These are phyloP conservation scores for Populus simonii DNA, from an alignment of 345 rosid genomes.

Conservation along the genomic window DNA sequence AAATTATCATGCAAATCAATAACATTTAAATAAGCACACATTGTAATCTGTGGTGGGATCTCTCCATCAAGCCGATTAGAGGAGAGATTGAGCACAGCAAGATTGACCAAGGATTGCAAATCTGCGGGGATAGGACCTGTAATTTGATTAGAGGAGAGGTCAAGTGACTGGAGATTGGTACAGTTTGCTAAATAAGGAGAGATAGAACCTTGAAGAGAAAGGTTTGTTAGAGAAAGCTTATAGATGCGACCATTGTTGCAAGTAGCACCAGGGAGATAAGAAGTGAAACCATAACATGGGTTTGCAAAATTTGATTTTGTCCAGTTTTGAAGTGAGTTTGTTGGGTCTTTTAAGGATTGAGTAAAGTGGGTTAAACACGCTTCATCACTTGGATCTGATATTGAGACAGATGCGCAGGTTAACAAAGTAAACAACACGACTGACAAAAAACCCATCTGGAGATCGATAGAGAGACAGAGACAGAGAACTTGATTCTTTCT, in stretches of 20 bases:
- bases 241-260: conserved; percentile 94
- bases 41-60: conserved; percentile 73
- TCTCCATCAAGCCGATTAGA: conserved; percentile 67
- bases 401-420: conserved; percentile 28
- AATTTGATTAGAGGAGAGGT: conserved; percentile 77
- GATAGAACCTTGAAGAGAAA: conserved; percentile 72
- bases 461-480: conserved; percentile 3
- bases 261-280: conserved; percentile 65
- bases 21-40: conserved; percentile 82
- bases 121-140: conserved; percentile 75
- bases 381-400: conserved; percentile 67
- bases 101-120: conserved; percentile 67
- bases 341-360: conserved; percentile 64
- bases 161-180: conserved; percentile 86
- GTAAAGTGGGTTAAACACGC: conserved; percentile 50
- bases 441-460: conserved; percentile 20
- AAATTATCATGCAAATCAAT: conserved; percentile 81
- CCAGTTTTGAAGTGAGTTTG: conserved; percentile 76
- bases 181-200: conserved; percentile 81
- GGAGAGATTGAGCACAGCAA: conserved; percentile 88
- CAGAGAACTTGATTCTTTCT: not conserved
- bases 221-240: conserved; percentile 76
- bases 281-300: conserved; percentile 74
- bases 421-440: conserved; percentile 35
- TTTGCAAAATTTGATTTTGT: conserved; percentile 51